Base-by-base conservation (phyloP, 148 eudicot species). In the Tetragonia tetragonoides region DNA sequence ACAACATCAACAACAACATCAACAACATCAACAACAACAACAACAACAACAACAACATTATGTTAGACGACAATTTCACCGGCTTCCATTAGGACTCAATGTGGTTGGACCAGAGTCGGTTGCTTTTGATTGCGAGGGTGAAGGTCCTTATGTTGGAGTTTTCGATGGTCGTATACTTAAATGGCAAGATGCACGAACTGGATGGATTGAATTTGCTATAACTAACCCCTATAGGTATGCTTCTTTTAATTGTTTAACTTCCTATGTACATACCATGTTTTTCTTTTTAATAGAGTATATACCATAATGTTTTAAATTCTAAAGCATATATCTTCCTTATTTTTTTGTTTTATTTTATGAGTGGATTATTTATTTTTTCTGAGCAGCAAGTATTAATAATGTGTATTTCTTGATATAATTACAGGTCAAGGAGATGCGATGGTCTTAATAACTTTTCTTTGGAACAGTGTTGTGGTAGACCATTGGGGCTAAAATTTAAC, bases 81-180 rank as follows among this genome's bases (percentile, higher is more conserved):
- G 37, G 0, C 34, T 49, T 37, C 37, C 49, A 2, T 17, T 66
- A 2, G 56, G 49, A 7, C 12, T 37, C 6, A 21, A 71, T 20
- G 54, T 44, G 1, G 8, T 9, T 4, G 80, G 80, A 41, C 83
- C 83, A 0, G 83, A 81, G 44, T 56, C 77, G 0, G 21, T 67
- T n/a, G 61, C 81, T 0, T 82, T 82, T 17, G 84, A 87, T 66
- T 80, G 84, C 68, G 64, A 82, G 42, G 85, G 80, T 65, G 34
- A 65, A 17, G 86, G 86, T 12, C 85, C 83, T 0, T 79, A 76
- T 11, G 68, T 78, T 44, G 83, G 80, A 11, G 60, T 79, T 8
- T 75, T 74, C 11, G 80, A 83, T 60, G 86, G 83, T 17, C 76
- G 80, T 1, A 76, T 83, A 2, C 60, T 83, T 24, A 76, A 59